Percentiles rank a stretch among this genome's conserved stretches.
These are phyloP conservation scores for Vigna angularis DNA, from an alignment of 306 rosid species.

Conservation along the genomic window DNA sequence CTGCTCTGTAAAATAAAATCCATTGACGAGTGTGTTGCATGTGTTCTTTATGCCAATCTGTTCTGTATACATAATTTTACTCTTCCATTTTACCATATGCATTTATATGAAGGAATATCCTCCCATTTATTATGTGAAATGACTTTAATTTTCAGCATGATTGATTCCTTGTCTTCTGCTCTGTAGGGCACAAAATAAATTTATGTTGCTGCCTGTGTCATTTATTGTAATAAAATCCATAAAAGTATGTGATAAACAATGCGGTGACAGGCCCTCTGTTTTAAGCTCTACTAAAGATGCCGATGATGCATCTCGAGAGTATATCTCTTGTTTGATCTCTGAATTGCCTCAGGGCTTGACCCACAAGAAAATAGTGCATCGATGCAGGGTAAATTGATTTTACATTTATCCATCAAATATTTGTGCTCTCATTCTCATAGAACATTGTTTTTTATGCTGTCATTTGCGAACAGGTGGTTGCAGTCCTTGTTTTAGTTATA, in stretches of 20 bases:
- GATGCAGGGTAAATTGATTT: slow-evolving; percentile 67
- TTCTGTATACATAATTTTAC: neutral
- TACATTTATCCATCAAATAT: slow-evolving; percentile 17
- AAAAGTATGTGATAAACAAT: slow-evolving; percentile 45
- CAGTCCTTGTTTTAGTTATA: slow-evolving; percentile 65
- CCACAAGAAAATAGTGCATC: slow-evolving; percentile 56
- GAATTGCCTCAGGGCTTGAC: slow-evolving; percentile 57
- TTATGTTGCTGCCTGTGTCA: slow-evolving; percentile 77
- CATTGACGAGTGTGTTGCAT: slow-evolving; percentile 10
- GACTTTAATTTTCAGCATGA: slow-evolving; percentile 11
- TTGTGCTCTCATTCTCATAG: slow-evolving; percentile 19
- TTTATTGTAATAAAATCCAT: slow-evolving; percentile 68
- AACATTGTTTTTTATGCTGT: slow-evolving; percentile 26
- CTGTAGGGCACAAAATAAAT: slow-evolving; percentile 65
- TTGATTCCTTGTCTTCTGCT: slow-evolving; percentile 48
- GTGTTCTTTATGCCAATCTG: slow-evolving; percentile 25
- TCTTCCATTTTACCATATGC: slow-evolving; percentile 13
- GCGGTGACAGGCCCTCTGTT: slow-evolving; percentile 44
- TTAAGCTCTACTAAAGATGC: slow-evolving; percentile 41
- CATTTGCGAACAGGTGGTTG: slow-evolving; percentile 68
- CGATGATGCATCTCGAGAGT: slow-evolving; percentile 43
- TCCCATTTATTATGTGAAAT: slow-evolving; percentile 1
- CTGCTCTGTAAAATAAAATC: slow-evolving; percentile 12
- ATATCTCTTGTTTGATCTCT: slow-evolving; percentile 56
- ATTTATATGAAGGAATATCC: slow-evolving; percentile 7